phyloP scores from a whole-genome alignment of 106 monocot genomes.

The Alisma plantagoaquatica region DNA sequence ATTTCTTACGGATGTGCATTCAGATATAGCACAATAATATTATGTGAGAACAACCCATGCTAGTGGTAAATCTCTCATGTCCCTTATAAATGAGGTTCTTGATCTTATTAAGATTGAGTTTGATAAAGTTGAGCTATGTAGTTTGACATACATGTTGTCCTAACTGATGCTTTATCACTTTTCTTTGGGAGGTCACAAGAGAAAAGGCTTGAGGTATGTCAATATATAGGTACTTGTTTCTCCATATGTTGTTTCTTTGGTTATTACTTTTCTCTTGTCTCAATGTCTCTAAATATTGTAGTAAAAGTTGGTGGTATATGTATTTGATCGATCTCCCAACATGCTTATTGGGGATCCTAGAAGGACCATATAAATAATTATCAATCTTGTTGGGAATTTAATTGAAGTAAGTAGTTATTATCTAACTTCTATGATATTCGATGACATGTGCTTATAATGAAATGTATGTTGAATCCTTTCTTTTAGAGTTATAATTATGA shows the following conservation, averaged over 20 bases:
- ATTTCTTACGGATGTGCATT: constrained; percentile 92
- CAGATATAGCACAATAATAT: constrained; percentile 92
- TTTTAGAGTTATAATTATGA: constrained; percentile 66
- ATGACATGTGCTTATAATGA: neutral
- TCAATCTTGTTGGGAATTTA: constrained; percentile 95
- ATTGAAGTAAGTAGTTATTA: constrained; percentile 56
- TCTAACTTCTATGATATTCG: neutral
- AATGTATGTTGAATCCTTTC: neutral
- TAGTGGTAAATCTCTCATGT: constrained; percentile 92
- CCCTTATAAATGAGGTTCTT: constrained; percentile 94
- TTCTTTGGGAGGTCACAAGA: constrained; percentile 90
- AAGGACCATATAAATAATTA: constrained; percentile 84
- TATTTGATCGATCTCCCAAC: constrained; percentile 80
- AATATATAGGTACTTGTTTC: constrained; percentile 7
- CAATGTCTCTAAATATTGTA: neutral
- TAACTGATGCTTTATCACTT: constrained; percentile 88
- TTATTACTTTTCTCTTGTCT: neutral
- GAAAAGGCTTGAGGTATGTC: constrained; percentile 89
- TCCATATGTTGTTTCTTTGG: neutral
- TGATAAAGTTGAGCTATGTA: constrained; percentile 89
- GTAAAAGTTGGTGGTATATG: constrained; percentile 72
- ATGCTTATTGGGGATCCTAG: constrained; percentile 80
- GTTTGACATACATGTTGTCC: constrained; percentile 69
- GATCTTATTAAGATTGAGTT: constrained; percentile 98
- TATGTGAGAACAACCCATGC: constrained; percentile 96